Base-by-base conservation (phyloP, 2,329 filamentous ascomycete species). In the Phoma sp. region DNA sequence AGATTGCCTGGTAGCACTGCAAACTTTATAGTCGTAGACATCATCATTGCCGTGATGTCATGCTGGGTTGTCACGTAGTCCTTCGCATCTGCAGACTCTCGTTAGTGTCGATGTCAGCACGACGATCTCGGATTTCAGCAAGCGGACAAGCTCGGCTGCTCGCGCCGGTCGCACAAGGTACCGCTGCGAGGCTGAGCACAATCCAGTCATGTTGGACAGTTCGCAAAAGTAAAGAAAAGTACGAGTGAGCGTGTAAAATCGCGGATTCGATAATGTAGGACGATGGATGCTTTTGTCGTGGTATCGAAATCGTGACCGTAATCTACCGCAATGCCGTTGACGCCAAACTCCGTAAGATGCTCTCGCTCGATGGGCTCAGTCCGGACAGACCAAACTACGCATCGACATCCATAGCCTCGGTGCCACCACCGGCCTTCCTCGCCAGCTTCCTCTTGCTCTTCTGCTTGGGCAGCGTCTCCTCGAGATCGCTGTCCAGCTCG, bases 341-440 rank as follows among this genome's bases (percentile, higher is more conserved):
- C 62, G 62, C 64, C 64, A 62, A 56, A 67, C 63, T 65, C 65
- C 65, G 43, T 42, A 30, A 53, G 55, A 64, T 45, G 17, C 54
- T 53, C 17, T 43, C 51, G 38, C 33, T 48, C 43, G 38, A 53
- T 34, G 32, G 17, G 21, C 14, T 18, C 17, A 33, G 21, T 25
- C 26, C 30, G 10, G 37, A 14, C 20, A 11, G 25, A 42, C 34
- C 15, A n/a, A 26, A 40, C 55, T 60, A 71, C 52, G 61, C 66
- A 66, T 80, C 79, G 53, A 80, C 72, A 59, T 81, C 78, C 78
- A 80, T 75, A 20, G 75, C 78, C 69, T 81, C 80, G 50, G 76
- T 76, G 28, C 77, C 78, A 42, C 74, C 68, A 5, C 77, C 78
- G 50, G 76, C 70, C 62, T 79, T 74, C 67, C 79, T 69, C 69